These are phyloP conservation scores for Nelumbo lutea DNA, from an alignment of 164 flowering plant genomes.

Conservation along the genomic window DNA sequence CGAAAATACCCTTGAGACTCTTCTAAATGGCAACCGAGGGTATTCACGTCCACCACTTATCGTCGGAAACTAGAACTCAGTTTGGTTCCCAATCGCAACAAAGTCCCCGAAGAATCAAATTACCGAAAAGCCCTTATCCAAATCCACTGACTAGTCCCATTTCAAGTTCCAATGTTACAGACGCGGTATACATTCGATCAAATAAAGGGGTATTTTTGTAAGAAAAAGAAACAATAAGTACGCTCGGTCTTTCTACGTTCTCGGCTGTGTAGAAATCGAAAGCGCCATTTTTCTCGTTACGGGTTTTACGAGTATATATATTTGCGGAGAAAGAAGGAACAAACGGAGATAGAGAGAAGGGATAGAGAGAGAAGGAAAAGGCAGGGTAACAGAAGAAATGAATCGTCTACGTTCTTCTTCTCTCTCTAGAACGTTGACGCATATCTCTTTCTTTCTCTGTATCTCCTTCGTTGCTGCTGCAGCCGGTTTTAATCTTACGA, in stretches of 20 bases:
- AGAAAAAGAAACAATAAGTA: not conserved
- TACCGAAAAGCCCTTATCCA: not conserved
- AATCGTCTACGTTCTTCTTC: not conserved
- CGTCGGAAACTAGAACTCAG: not conserved
- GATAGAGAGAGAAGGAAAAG: not conserved
- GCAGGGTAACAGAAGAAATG: not conserved
- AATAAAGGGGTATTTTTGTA: not conserved
- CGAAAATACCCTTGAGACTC: no score
- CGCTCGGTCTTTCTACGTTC: no score
- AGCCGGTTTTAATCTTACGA: constrained; percentile 15
- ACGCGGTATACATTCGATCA: not conserved
- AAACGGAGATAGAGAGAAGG: not conserved
- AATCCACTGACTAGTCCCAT: not conserved
- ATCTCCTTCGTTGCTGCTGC: not conserved
- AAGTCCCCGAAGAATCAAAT: not conserved
- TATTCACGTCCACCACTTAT: no score
- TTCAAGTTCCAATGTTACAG: no score
- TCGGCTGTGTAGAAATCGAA: not conserved
- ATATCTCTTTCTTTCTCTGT: constrained; percentile 6
- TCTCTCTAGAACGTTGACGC: not conserved
- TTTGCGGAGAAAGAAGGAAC: constrained; percentile 3
- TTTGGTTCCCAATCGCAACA: not conserved
- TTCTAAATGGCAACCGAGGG: no score
- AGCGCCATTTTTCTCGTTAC: not conserved
- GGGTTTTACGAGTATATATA: not conserved